phyloP scores from a whole-genome alignment of 2,329 filamentous ascomycete species.

The Aspergillus transmontanensis region DNA sequence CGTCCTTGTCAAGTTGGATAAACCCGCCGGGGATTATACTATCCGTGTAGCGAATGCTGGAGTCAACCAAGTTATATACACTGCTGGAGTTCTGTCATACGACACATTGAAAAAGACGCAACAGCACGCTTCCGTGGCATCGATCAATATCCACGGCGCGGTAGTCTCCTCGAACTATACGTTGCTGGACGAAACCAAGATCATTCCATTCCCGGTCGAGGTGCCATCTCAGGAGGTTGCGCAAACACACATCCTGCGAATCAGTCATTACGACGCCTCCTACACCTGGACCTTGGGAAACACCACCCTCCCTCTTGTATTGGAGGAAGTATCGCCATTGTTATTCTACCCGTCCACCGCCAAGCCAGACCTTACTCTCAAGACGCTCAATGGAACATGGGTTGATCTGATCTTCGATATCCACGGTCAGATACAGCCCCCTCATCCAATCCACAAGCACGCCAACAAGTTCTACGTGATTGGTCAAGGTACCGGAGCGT shows the following conservation, averaged over 20 bases:
- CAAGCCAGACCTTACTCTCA: slow-evolving; percentile 50
- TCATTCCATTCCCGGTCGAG: slow-evolving; percentile 52
- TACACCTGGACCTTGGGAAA: slow-evolving; percentile 58
- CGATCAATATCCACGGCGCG: slow-evolving; percentile 53
- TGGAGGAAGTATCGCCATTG: slow-evolving; percentile 46
- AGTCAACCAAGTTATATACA: slow-evolving; percentile 57
- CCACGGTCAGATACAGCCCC: slow-evolving; percentile 50
- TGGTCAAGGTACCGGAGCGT: slow-evolving; percentile 54
- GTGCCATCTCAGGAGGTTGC: slow-evolving; percentile 47
- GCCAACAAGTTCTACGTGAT: slow-evolving; percentile 62
- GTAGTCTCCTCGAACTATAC: slow-evolving; percentile 44
- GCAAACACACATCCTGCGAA: slow-evolving; percentile 46
- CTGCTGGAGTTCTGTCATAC: slow-evolving; percentile 53
- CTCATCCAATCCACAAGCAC: slow-evolving; percentile 68
- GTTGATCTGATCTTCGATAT: slow-evolving; percentile 59
- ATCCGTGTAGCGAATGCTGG: slow-evolving; percentile 55
- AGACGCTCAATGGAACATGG: slow-evolving; percentile 53
- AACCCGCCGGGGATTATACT: slow-evolving; percentile 52
- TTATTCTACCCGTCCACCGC: slow-evolving; percentile 51
- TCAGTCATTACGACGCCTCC: slow-evolving; percentile 38
- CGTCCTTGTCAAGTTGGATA: slow-evolving; percentile 45
- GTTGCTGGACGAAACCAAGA: slow-evolving; percentile 47
- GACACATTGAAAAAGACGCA: slow-evolving; percentile 23
- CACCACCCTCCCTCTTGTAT: slow-evolving; percentile 39
- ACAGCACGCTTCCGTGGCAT: slow-evolving; percentile 37